Base-by-base conservation (phyloP, 2,329 filamentous ascomycete species). In the Bipolaris gigantea region DNA sequence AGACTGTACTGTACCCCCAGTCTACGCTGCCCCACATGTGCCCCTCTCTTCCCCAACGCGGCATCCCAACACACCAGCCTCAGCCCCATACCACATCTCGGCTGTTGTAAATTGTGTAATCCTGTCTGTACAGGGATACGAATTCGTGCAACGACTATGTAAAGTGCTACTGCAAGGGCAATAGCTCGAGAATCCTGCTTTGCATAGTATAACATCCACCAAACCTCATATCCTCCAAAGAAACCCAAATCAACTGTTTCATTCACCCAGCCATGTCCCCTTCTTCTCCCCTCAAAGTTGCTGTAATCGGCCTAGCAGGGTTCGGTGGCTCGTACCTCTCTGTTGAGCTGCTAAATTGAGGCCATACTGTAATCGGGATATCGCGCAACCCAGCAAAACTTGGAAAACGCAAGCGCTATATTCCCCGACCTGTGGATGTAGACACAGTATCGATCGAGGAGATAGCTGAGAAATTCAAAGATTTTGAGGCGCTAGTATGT, bases 291-390 rank as follows among this genome's bases (percentile, higher is more conserved):
- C 50, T 70, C 1, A 55, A 50, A 11, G 48, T 75, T 15, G 72
- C 66, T 10, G 61, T 75, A 0, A 67, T 75, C 19, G 72, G 72
- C 1, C 65, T 70, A 3, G 62, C 71, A 32, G 72, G 71, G 9
- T 73, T 73, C 38, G 66, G 68, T 1, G 72, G 72, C 13, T 73
- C 71, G 1, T 67, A 73, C 48, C 63, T 73, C 9, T 61, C 55
- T 19, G 65, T 70, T 7, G 72, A 74, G 41, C 65, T 74, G 4
- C 55, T 75, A 0, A 67, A 65, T 30, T 65, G 71, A 32, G 71
- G 71, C 5, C 69, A 75, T 38, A 65, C 61, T 5, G 69, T 75
- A 5, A 60, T 72, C 10, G 71, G 72, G 2, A 62, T 74, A 18
- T 73, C 72, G 15, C 70, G 71, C 21, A 64, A 61, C 36, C 72